These are phyloP conservation scores for Termitomyces sp. DNA, from an alignment of 768 basidiomycete species.

Conservation along the genomic window DNA sequence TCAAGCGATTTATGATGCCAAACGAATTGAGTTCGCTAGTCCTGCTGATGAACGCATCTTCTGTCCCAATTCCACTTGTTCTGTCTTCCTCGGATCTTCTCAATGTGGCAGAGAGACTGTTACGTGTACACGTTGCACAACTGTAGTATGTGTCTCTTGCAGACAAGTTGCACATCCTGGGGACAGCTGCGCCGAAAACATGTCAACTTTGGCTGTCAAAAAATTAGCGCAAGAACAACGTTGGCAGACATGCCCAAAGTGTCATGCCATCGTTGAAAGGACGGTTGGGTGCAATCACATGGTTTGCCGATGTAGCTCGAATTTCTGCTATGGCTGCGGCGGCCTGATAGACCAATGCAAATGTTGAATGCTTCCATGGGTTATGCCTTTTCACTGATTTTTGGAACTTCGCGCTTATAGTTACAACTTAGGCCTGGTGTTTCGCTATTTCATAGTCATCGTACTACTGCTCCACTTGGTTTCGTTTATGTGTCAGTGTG, in stretches of 20 bases:
- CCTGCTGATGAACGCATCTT: conserved; percentile 41
- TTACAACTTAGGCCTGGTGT: not conserved
- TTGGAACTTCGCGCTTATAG: not conserved
- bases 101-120: conserved; percentile 2
- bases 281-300: conserved; percentile 58
- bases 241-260: conserved; percentile 64
- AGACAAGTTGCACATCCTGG: conserved; percentile 37
- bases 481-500: not conserved
- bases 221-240: conserved; percentile 36
- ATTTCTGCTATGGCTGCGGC: conserved; percentile 67
- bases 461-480: not conserved
- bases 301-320: conserved; percentile 47
- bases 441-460: not conserved
- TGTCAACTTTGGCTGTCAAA: conserved; percentile 31
- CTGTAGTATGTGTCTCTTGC: conserved; percentile 42
- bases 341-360: conserved; percentile 41
- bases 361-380: conserved; percentile 10
- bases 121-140: conserved; percentile 32
- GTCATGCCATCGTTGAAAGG: conserved; percentile 50
- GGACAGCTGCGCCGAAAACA: conserved; percentile 36
- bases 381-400: not conserved
- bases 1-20: conserved; percentile 28
- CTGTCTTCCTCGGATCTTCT: conserved; percentile 44
- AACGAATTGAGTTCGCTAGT: conserved; percentile 40
- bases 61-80: conserved; percentile 43